A percentile compares a stretch with the other conserved stretches of the same genome.
Evolutionary conservation across 768 basidiomycete genomes (phyloP).

Genomic region (Boletus tomentosulus): DNA sequence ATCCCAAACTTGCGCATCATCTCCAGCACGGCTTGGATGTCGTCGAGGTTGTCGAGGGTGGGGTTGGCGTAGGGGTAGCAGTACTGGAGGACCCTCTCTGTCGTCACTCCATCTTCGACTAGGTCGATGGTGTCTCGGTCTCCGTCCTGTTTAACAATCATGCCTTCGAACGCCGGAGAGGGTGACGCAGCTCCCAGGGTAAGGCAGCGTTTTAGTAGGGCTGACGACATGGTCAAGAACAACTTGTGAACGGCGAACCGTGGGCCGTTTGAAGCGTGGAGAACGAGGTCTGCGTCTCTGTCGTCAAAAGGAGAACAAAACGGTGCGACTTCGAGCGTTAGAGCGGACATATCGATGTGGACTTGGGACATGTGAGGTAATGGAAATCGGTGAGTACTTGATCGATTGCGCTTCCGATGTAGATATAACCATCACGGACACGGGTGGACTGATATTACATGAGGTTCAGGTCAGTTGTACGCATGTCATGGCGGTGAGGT

Average conservation of each 20-base stretch:
- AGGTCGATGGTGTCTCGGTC: slow-evolving; percentile 28
- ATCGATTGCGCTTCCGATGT: slow-evolving; percentile 16
- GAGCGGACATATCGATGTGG: slow-evolving; percentile 22
- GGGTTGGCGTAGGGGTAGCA: slow-evolving; percentile 37
- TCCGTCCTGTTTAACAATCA: slow-evolving; percentile 20
- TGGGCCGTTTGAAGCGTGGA: slow-evolving; percentile 40
- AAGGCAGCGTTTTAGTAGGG: slow-evolving; percentile 36
- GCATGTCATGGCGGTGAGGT: slow-evolving; percentile 22
- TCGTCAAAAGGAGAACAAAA: slow-evolving; percentile 37
- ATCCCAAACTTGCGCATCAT: slow-evolving; percentile 40
- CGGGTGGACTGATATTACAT: slow-evolving; percentile 16
- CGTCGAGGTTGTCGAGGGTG: slow-evolving; percentile 29
- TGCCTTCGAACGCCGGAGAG: slow-evolving; percentile 24
- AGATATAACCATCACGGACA: slow-evolving; percentile 26
- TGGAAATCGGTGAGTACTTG: slow-evolving; percentile 12
- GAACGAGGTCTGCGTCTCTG: slow-evolving; percentile 38
- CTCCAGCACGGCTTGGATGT: slow-evolving; percentile 33
- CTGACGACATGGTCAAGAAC: slow-evolving; percentile 39
- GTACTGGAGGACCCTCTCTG: slow-evolving; percentile 32
- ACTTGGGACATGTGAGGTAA: slow-evolving; percentile 26
- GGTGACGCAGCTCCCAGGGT: slow-evolving; percentile 26
- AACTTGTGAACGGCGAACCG: slow-evolving; percentile 42
- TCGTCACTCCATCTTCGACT: slow-evolving; percentile 29
- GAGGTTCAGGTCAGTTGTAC: slow-evolving; percentile 29
- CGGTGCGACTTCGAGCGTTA: slow-evolving; percentile 25